These are phyloP conservation scores for Liquidambar formosana DNA, from an alignment of 164 flowering plant genomes.

Conservation along the genomic window DNA sequence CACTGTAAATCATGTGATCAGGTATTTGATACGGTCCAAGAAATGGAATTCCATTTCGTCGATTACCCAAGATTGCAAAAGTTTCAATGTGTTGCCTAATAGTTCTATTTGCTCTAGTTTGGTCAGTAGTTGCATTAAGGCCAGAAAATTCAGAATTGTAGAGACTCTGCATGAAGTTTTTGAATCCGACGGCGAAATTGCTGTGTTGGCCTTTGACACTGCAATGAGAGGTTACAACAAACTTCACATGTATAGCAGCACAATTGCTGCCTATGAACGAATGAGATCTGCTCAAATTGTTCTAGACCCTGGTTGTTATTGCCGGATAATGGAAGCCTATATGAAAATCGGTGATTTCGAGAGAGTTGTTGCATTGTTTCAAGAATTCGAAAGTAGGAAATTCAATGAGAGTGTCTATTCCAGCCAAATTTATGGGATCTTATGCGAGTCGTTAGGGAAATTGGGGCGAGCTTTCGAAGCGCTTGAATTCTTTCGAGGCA, in stretches of 20 bases:
- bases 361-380: slow-evolving; percentile 47
- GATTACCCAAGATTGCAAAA: slow-evolving; percentile 48
- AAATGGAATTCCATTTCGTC: slow-evolving; percentile 47
- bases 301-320: slow-evolving; percentile 45
- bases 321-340: slow-evolving; percentile 66
- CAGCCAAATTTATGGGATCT: slow-evolving; percentile 36
- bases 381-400: slow-evolving; percentile 39
- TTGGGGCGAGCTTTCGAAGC: slow-evolving; percentile 63
- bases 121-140: slow-evolving; percentile 52
- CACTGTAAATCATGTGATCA: slow-evolving; percentile 46
- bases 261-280: slow-evolving; percentile 39
- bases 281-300: slow-evolving; percentile 41
- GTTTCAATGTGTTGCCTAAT: slow-evolving; percentile 52
- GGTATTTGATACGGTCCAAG: slow-evolving; percentile 51
- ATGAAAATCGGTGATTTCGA: slow-evolving; percentile 38
- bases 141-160: slow-evolving; percentile 57
- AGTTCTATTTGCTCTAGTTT: slow-evolving; percentile 42
- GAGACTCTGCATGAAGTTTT: slow-evolving; percentile 42
- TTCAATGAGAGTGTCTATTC: slow-evolving; percentile 5
- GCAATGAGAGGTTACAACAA: slow-evolving; percentile 73
- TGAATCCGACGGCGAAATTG: slow-evolving; percentile 27
- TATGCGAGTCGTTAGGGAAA: slow-evolving; percentile 60
- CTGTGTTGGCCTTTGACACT: slow-evolving; percentile 48
- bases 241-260: slow-evolving; percentile 70
- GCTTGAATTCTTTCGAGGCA: slow-evolving; percentile 49